These are phyloP conservation scores for Tylopilus felleus DNA, from an alignment of 768 basidiomycete genomes.

Conservation along the genomic window DNA sequence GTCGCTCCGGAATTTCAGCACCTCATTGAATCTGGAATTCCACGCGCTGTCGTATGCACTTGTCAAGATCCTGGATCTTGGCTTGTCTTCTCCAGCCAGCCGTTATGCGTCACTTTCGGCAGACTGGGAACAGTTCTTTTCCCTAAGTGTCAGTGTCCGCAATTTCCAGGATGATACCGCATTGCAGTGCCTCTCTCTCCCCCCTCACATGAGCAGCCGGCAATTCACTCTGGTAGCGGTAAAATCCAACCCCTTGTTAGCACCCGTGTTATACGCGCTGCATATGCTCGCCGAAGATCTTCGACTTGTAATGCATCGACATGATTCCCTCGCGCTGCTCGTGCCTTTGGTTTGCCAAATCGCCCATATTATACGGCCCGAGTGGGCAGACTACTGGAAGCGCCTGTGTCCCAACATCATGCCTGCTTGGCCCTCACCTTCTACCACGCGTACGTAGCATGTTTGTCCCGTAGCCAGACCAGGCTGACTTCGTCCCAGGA, in stretches of 20 bases:
- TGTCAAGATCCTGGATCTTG: slow-evolving; percentile 42
- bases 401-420: slow-evolving; percentile 65
- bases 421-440: slow-evolving; percentile 55
- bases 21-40: slow-evolving; percentile 50
- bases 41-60: slow-evolving; percentile 54
- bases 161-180: slow-evolving; percentile 61
- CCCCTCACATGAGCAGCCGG: slow-evolving; percentile 28
- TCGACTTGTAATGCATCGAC: slow-evolving; percentile 53
- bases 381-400: slow-evolving; percentile 95
- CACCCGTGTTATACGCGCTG: slow-evolving; percentile 65
- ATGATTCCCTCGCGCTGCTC: slow-evolving; percentile 53
- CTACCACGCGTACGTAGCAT: slow-evolving; percentile 27
- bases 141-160: slow-evolving; percentile 39
- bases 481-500: slow-evolving; percentile 30
- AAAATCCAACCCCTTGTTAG: slow-evolving; percentile 45
- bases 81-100: slow-evolving; percentile 24
- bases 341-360: slow-evolving; percentile 62
- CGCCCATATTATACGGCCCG: slow-evolving; percentile 63
- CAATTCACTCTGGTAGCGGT: slow-evolving; percentile 21
- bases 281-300: slow-evolving; percentile 78
- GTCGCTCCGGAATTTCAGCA: slow-evolving; percentile 45
- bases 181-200: slow-evolving; percentile 43
- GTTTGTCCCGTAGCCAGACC: neutral
- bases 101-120: slow-evolving; percentile 16
- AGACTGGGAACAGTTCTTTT: slow-evolving; percentile 49